Conservation (phyloP, 2,329 filamentous ascomycete genomes). For the Cladosporium cucumerinum region DNA sequence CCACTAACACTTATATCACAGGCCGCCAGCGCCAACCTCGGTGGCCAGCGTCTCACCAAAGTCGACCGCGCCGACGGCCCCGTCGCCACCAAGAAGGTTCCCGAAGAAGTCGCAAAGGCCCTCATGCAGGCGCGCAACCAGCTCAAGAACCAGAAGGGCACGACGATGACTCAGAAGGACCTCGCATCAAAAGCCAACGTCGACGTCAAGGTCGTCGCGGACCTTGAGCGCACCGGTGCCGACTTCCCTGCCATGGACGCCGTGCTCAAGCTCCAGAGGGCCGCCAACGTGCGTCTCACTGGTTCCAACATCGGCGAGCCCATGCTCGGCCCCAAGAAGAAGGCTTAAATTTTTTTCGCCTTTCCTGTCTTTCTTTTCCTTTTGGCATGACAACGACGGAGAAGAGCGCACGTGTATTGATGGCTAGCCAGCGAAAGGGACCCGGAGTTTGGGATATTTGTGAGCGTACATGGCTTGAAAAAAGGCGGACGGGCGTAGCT, state of each 20-base stretch:
- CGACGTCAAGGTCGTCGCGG: slow-evolving; percentile 72
- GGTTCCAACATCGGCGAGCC: slow-evolving; percentile 66
- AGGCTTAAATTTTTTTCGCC: slow-evolving; percentile 26
- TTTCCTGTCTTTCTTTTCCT: neutral
- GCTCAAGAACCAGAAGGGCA: slow-evolving; percentile 71
- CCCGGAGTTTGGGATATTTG: slow-evolving; percentile 14
- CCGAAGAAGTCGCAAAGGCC: slow-evolving; percentile 73
- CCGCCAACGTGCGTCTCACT: slow-evolving; percentile 38
- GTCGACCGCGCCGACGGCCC: slow-evolving; percentile 97
- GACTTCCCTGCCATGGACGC: slow-evolving; percentile 83
- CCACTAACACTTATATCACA: slow-evolving; percentile 37
- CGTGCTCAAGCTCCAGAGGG: slow-evolving; percentile 76
- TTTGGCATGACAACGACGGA: neutral
- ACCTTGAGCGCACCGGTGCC: slow-evolving; percentile 77
- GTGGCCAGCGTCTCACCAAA: slow-evolving; percentile 95
- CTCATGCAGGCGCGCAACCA: slow-evolving; percentile 77
- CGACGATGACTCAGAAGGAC: slow-evolving; percentile 82
- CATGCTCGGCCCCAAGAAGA: slow-evolving; percentile 74
- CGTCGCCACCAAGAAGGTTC: slow-evolving; percentile 92
- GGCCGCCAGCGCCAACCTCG: slow-evolving; percentile 41
- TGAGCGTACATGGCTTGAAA: slow-evolving; percentile 10
- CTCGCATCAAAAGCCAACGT: slow-evolving; percentile 86
- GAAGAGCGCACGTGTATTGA: slow-evolving; percentile 8
- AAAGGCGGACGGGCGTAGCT: neutral
- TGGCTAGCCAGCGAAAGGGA: slow-evolving; percentile 13